phyloP scores from a whole-genome alignment of 2,329 filamentous ascomycete genomes.

The Eurotiales sp. region DNA sequence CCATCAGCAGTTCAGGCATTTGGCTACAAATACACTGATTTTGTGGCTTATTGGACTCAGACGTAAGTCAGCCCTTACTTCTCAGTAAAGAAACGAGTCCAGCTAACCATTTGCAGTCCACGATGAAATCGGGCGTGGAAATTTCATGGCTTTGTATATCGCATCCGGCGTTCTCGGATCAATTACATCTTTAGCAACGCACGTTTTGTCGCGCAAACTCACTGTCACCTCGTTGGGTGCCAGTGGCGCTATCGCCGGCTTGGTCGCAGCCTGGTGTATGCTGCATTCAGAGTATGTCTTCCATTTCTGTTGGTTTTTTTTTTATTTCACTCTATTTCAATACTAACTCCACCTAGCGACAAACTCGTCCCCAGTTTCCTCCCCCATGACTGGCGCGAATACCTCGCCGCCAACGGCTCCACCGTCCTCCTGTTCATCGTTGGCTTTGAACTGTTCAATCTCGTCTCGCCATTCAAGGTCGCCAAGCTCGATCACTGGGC shows the following conservation, averaged over 20 bases:
- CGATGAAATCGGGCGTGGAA: constrained; percentile 54
- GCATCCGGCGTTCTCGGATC: constrained; percentile 46
- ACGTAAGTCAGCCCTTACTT: too few relatives aligned
- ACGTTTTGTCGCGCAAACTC: constrained; percentile 43
- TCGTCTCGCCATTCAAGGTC: constrained; percentile 27
- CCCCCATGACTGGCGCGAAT: constrained; percentile 36
- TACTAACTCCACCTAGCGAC: constrained; percentile 25
- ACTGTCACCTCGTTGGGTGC: constrained; percentile 48
- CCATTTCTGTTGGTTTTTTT: background rate
- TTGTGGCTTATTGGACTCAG: constrained; percentile 53
- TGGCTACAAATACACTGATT: constrained; percentile 52
- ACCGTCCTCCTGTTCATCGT: constrained; percentile 35
- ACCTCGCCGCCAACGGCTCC: constrained; percentile 40
- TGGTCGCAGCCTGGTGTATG: constrained; percentile 49
- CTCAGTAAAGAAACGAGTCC: too few relatives aligned
- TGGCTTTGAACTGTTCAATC: constrained; percentile 32
- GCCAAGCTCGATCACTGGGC: constrained; percentile 38
- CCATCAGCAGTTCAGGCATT: constrained; percentile 53
- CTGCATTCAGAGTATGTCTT: constrained; percentile 42
- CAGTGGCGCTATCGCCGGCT: constrained; percentile 48
- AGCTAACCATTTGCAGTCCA: constrained; percentile 38
- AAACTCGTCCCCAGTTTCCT: constrained; percentile 34
- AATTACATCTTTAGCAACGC: constrained; percentile 42
- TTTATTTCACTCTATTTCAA: background rate
- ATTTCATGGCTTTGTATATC: constrained; percentile 53